These are phyloP conservation scores for Amborella trichopoda DNA, from an alignment of 164 flowering plant genomes.

Conservation along the genomic window DNA sequence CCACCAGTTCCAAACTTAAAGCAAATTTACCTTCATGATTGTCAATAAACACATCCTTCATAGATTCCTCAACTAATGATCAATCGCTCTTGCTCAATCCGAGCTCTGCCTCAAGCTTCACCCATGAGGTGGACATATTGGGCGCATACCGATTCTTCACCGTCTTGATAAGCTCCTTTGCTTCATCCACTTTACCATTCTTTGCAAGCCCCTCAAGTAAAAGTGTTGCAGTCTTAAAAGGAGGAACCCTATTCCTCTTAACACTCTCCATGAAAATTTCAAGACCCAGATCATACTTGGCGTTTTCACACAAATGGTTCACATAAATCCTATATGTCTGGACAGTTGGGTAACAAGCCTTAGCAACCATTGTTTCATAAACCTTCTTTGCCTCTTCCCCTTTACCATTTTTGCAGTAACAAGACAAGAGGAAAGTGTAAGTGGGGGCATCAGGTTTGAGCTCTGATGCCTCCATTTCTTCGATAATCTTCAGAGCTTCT, in stretches of 20 bases:
- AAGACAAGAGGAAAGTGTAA: slow-evolving; percentile 47
- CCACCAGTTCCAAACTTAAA: too few species aligned
- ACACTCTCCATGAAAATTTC: slow-evolving; percentile 58
- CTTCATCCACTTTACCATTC: slow-evolving; percentile 34
- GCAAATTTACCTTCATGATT: too few species aligned
- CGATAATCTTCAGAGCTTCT: slow-evolving; percentile 37
- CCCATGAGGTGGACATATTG: too few species aligned
- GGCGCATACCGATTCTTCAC: too few species aligned
- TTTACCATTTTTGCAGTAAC: slow-evolving; percentile 43
- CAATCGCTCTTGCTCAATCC: too few species aligned
- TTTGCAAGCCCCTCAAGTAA: slow-evolving; percentile 59
- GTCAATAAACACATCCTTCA: too few species aligned
- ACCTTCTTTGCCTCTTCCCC: slow-evolving; percentile 64
- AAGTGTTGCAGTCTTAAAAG: slow-evolving; percentile 35
- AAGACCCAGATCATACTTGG: slow-evolving; percentile 29
- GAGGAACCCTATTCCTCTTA: slow-evolving; percentile 41
- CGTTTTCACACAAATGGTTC: slow-evolving; percentile 32
- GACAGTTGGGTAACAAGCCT: slow-evolving; percentile 52
- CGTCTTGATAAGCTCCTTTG: slow-evolving; percentile 33
- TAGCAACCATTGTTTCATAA: slow-evolving; percentile 30
- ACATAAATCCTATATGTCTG: slow-evolving; percentile 59
- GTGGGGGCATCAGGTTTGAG: slow-evolving; percentile 48
- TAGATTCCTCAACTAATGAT: too few species aligned
- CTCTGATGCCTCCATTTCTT: slow-evolving; percentile 50
- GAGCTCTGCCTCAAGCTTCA: too few species aligned